Percentiles rank a stretch among this genome's conserved stretches.
Evolutionary conservation across 2,329 filamentous ascomycete species (phyloP).

Genomic region (Phaeosphaeriaceae sp.): DNA sequence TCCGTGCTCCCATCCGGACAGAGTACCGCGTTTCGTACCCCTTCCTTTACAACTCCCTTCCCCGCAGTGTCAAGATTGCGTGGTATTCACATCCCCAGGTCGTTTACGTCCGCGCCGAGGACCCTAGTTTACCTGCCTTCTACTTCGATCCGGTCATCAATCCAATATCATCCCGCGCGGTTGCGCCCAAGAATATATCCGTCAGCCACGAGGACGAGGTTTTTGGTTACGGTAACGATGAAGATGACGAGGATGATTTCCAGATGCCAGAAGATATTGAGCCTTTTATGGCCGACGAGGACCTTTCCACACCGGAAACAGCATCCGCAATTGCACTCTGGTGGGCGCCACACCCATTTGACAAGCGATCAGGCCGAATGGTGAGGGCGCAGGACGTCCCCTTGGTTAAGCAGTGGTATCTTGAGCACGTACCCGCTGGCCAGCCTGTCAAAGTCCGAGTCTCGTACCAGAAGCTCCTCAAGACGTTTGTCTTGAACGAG

Average conservation of each 20-base stretch:
- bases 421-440: slow-evolving; percentile 89
- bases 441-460: slow-evolving; percentile 97
- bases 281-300: slow-evolving; percentile 88
- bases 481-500: slow-evolving; percentile 95
- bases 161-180: slow-evolving; percentile 92
- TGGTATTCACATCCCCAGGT: slow-evolving; percentile 95
- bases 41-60: slow-evolving; percentile 94
- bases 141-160: slow-evolving; percentile 99
- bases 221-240: slow-evolving; percentile 80
- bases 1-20: slow-evolving; percentile 90
- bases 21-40: slow-evolving; percentile 96
- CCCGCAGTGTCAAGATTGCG: slow-evolving; percentile 87
- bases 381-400: slow-evolving; percentile 96
- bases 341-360: slow-evolving; percentile 98
- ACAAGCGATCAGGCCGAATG: slow-evolving; percentile 93
- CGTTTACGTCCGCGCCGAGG: slow-evolving; percentile 87
- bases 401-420: slow-evolving; percentile 96
- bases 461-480: slow-evolving; percentile 96
- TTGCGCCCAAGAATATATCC: slow-evolving; percentile 92
- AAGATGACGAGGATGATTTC: slow-evolving; percentile 85
- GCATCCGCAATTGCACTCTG: slow-evolving; percentile 90
- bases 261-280: slow-evolving; percentile 79
- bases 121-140: slow-evolving; percentile 89
- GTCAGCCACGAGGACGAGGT: slow-evolving; percentile 92
- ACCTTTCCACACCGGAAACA: slow-evolving; percentile 87